Conservation (phyloP, 441 rosid genomes). For the Geranium incanum region DNA sequence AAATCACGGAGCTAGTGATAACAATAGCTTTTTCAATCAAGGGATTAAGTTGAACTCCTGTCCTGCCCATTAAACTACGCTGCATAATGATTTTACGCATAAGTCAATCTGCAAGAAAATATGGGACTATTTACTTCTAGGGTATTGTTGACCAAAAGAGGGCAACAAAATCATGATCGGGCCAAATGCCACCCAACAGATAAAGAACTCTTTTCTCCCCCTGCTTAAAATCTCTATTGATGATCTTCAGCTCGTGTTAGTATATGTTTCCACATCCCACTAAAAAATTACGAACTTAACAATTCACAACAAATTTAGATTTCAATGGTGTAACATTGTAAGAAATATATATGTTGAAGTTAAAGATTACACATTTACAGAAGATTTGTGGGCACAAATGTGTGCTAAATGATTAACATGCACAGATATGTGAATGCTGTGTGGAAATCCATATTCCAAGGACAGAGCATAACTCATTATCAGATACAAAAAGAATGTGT, state of each 20-base stretch:
- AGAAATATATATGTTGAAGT: too few relatives aligned
- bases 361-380: too few relatives aligned
- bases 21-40: not conserved
- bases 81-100: not conserved
- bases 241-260: too few relatives aligned
- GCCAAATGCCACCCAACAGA: not conserved
- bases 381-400: not conserved
- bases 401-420: not conserved
- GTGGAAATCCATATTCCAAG: not conserved
- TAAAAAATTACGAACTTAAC: not conserved
- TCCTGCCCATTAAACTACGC: not conserved
- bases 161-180: not conserved
- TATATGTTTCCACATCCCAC: not conserved
- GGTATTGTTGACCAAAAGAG: not conserved
- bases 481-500: not conserved
- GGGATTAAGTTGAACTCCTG: not conserved
- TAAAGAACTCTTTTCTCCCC: not conserved
- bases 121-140: not conserved
- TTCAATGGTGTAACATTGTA: not conserved
- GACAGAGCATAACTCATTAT: not conserved
- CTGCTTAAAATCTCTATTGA: not conserved
- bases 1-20: not conserved
- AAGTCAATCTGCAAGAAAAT: not conserved
- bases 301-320: not conserved
- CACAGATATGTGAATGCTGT: not conserved